phyloP scores from a whole-genome alignment of 176 grass and related monocot genomes.

The Oryza meyeriana region DNA sequence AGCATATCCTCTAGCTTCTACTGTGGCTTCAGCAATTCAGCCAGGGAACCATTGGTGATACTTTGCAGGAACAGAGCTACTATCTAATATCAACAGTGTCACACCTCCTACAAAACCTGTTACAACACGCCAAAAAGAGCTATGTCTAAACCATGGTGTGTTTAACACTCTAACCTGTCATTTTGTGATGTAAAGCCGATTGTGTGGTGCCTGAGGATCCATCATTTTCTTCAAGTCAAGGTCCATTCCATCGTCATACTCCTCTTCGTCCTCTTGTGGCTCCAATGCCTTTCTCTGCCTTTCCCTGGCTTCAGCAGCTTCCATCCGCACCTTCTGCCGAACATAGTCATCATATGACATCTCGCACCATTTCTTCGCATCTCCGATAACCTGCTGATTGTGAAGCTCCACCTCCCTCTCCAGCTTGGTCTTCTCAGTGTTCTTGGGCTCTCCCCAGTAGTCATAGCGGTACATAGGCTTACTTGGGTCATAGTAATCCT shows the following conservation, averaged over 20 bases:
- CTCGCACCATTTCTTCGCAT: slow-evolving; percentile 71
- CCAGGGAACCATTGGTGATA: neutral
- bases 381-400: slow-evolving; percentile 54
- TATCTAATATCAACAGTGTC: slow-evolving; percentile 6
- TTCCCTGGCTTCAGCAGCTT: slow-evolving; percentile 36
- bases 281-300: slow-evolving; percentile 23
- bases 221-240: slow-evolving; percentile 53
- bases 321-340: slow-evolving; percentile 21
- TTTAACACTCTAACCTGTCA: slow-evolving; percentile 10
- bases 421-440: slow-evolving; percentile 60
- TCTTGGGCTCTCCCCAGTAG: slow-evolving; percentile 62
- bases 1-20: neutral
- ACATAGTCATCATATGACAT: slow-evolving; percentile 66
- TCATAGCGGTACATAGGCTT: slow-evolving; percentile 76
- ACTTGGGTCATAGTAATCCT: slow-evolving; percentile 64
- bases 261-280: slow-evolving; percentile 31
- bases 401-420: slow-evolving; percentile 51
- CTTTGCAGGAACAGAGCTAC: neutral
- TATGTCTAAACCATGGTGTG: slow-evolving; percentile 3
- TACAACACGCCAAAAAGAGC: neutral
- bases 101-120: slow-evolving; percentile 10
- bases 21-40: neutral
- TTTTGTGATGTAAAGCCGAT: slow-evolving; percentile 39
- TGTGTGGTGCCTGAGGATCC: slow-evolving; percentile 33
- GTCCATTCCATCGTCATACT: slow-evolving; percentile 69